Conservation (phyloP, 78 protist species). For the Dictyostelium capitatum region DNA sequence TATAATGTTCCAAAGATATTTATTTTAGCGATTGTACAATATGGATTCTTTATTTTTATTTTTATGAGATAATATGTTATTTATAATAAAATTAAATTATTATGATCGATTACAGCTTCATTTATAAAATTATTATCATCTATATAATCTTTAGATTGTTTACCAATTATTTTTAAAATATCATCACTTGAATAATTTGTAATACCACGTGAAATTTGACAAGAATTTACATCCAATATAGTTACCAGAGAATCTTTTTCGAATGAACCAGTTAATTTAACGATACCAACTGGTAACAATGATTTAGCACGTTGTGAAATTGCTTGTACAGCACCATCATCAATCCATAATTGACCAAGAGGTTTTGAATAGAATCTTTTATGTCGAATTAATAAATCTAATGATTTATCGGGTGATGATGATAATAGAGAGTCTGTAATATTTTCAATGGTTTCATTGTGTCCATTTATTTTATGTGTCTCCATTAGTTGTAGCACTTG, state of each 20-base stretch:
- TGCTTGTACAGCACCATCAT: constrained; percentile 73
- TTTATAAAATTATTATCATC: not conserved
- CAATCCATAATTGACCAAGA: constrained; percentile 35
- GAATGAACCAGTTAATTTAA: constrained; percentile 29
- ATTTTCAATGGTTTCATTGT: constrained; percentile 15
- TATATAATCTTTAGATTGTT: constrained; percentile 27
- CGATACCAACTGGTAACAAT: constrained; percentile 45
- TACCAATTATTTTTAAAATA: constrained; percentile 22
- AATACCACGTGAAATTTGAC: constrained; percentile 52
- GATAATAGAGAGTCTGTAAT: constrained; percentile 5
- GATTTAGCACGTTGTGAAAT: constrained; percentile 73
- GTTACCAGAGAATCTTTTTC: constrained; percentile 24
- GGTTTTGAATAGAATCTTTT: constrained; percentile 53
- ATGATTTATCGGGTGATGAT: constrained; percentile 25
- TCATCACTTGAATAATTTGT: constrained; percentile 51
- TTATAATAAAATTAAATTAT: constrained; percentile 57
- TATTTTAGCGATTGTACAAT: no score
- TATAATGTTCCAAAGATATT: no score
- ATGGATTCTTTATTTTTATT: not conserved
- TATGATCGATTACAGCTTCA: constrained; percentile 41
- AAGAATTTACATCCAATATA: constrained; percentile 27
- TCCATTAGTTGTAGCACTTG: constrained; percentile 33
- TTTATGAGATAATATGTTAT: no score
- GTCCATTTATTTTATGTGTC: constrained; percentile 14
- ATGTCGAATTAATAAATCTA: constrained; percentile 8